A percentile compares a stretch with the other conserved stretches of the same genome.
Conservation (phyloP, 257 asterid species). For the Vinca minor region DNA sequence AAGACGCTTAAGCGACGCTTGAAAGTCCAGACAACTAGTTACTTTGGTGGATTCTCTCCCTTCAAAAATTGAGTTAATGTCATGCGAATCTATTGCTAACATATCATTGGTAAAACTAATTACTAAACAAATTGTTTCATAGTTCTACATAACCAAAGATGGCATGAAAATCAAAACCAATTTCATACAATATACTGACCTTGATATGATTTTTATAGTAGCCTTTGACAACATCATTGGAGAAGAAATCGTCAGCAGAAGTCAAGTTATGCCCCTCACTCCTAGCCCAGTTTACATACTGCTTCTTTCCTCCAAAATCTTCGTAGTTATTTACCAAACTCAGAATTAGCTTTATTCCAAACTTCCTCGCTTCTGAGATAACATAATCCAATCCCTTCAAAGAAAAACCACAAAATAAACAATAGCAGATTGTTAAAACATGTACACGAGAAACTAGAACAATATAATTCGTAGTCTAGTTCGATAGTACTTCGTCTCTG, state of each 20-base stretch:
- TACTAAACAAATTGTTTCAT: neutral
- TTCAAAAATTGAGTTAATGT: too few relatives aligned
- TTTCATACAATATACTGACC: slow-evolving; percentile 20
- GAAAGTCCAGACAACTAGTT: too few relatives aligned
- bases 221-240: slow-evolving; percentile 33
- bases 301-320: slow-evolving; percentile 49
- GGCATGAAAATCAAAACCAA: too few relatives aligned
- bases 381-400: slow-evolving; percentile 62
- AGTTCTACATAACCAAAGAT: neutral
- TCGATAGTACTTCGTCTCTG: too few relatives aligned
- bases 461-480: too few relatives aligned
- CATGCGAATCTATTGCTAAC: too few relatives aligned
- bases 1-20: too few relatives aligned
- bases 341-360: slow-evolving; percentile 51
- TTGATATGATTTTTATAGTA: slow-evolving; percentile 53
- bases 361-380: slow-evolving; percentile 46
- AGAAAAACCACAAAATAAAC: neutral
- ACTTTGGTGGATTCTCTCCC: too few relatives aligned
- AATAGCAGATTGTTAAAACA: too few relatives aligned
- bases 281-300: slow-evolving; percentile 67
- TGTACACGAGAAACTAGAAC: too few relatives aligned
- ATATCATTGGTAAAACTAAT: too few relatives aligned
- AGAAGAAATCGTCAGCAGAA: slow-evolving; percentile 62
- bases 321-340: slow-evolving; percentile 55
- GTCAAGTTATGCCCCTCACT: slow-evolving; percentile 25